A percentile compares a stretch with the other conserved stretches of the same genome.
Conservation (phyloP, 345 rosid species). For the Salix dunnii region DNA sequence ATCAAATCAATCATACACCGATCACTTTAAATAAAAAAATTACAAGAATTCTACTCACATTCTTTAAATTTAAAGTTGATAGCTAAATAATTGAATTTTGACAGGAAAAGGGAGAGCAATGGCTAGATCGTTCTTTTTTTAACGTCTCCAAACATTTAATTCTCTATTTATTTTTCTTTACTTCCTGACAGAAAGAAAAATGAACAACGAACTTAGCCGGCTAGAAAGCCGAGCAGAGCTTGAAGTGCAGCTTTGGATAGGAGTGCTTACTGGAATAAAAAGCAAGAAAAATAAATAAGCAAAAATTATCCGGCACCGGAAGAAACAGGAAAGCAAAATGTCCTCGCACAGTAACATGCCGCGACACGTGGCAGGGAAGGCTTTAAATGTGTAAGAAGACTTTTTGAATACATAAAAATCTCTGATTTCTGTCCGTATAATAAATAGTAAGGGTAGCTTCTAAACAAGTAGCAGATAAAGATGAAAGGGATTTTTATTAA, state of each 20-base stretch:
- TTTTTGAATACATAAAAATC: not conserved
- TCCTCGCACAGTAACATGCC: not conserved
- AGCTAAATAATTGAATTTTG: not conserved
- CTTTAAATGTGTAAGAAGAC: conserved; percentile 3
- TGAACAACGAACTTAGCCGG: too few relatives aligned
- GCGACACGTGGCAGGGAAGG: conserved; percentile 23
- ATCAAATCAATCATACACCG: not conserved
- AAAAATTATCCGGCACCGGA: not conserved
- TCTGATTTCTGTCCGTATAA: conserved; percentile 8
- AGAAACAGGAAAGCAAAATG: not conserved
- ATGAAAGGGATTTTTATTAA: not conserved
- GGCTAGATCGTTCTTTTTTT: too few relatives aligned
- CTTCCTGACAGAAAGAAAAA: too few relatives aligned
- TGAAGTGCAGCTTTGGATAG: too few relatives aligned
- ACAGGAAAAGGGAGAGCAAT: not conserved
- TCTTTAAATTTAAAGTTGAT: not conserved
- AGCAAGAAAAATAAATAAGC: too few relatives aligned
- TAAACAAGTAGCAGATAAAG: not conserved
- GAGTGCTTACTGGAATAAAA: too few relatives aligned
- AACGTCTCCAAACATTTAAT: too few relatives aligned
- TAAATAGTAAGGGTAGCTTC: conserved; percentile 39
- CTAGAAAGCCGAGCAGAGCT: too few relatives aligned
- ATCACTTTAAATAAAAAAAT: not conserved
- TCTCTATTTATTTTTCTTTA: too few relatives aligned
- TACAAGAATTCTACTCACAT: not conserved